Base-by-base conservation (phyloP, 306 rosid species). In the Ceratonia siliqua region DNA sequence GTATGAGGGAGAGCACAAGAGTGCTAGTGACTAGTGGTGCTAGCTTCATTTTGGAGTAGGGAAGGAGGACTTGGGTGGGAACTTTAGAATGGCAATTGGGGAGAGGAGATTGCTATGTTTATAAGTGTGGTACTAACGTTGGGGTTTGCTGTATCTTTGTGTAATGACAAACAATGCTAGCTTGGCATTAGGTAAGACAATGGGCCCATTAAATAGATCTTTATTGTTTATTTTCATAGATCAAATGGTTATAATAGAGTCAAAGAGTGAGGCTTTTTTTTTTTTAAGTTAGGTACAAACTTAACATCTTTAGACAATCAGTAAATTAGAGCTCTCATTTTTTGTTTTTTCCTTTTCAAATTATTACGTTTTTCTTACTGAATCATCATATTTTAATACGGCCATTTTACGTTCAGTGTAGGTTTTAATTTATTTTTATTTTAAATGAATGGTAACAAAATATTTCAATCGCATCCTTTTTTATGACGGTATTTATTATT, bases 101-200 rank as follows among this genome's bases (percentile, higher is more conserved):
- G 12, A 55, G 46, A 8, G 56, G 38, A 36, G 70, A 33, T 3
- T 32, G 10, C 5, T 74, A 11, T 63, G 72, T 64, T 36, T 63
- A 62, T 62, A 62, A 53, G 15, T 48, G 61, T 52, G 62, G 74
- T 4, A 20, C 17, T 14, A 11, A 32, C 22, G 15, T 43, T 64
- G 11, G 9, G 28, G 11, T 39, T 62, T 4, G 35, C 0, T 62
- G 24, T 10, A 7, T 70, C 7, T 21, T 27, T 48, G 62, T 30
- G 50, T 71, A 5, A n/a, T n/a, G 75, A 77, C 88, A 81, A 81
- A 68, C 1, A 18, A 62, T 76, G 85, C 82, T 66, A 86, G 83
- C 25, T 81, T 57, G 87, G 78, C 48, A 58, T 45, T 79, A 11
- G 76, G 65, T 77, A 17, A 5, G 42, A 56, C 20, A 13, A 13